Conservation (phyloP, 2,329 filamentous ascomycete species). For the Ceratocystis variospora region DNA sequence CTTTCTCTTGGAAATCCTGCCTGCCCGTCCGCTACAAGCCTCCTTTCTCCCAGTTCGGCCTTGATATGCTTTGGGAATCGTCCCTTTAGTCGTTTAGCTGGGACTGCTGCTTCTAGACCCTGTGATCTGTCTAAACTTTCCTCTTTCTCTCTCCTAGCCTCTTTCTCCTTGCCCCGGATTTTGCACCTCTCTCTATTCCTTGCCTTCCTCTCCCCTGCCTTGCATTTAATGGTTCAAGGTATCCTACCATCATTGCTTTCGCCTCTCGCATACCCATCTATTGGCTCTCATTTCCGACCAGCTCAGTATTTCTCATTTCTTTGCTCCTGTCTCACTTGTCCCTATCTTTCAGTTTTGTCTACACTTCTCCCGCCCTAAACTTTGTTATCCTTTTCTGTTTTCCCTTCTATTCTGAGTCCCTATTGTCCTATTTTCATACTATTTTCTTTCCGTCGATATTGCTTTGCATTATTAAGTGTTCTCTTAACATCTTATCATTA, state of each 20-base stretch:
- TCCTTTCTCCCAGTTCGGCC: background rate
- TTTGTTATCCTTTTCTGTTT: background rate
- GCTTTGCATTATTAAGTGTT: background rate
- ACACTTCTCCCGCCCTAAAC: background rate
- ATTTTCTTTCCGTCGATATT: background rate
- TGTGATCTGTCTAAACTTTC: slow-evolving; percentile 8
- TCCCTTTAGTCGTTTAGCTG: background rate
- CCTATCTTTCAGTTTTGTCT: background rate
- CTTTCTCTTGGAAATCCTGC: background rate
- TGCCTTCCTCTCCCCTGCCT: background rate
- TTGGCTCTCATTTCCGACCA: background rate
- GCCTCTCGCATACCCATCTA: background rate
- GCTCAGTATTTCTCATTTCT: slow-evolving; percentile 4
- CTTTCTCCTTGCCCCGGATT: background rate
- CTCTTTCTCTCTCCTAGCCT: slow-evolving; percentile 4
- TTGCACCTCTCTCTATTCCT: background rate
- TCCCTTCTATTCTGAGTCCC: background rate
- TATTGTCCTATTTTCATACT: background rate
- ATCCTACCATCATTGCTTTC: background rate
- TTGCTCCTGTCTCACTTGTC: slow-evolving; percentile 2
- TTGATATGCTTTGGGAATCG: background rate
- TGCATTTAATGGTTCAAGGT: slow-evolving; percentile 2
- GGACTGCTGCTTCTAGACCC: background rate
- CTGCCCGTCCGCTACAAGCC: background rate
- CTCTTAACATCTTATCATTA: background rate